Evolutionary conservation across 768 basidiomycete species (phyloP).

Genomic region (Gloeopeniophorella convolvens): DNA sequence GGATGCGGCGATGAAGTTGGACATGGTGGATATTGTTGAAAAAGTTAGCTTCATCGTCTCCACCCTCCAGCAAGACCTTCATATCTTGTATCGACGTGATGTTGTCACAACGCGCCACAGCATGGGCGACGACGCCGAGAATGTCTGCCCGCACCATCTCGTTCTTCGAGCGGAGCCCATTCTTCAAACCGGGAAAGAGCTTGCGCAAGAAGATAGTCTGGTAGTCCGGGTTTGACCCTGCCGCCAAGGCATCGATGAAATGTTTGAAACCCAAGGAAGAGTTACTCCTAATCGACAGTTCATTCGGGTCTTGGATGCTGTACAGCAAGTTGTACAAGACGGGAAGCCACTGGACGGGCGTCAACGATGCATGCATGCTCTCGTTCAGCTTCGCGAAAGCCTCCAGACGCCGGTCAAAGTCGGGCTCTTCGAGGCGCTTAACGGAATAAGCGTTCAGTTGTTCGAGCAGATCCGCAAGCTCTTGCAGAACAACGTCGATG

Average conservation of each 20-base stretch:
- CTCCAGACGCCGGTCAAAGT: conserved; percentile 77
- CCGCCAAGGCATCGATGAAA: conserved; percentile 61
- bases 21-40: conserved; percentile 95
- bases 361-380: conserved; percentile 41
- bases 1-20: conserved; percentile 81
- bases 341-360: conserved; percentile 62
- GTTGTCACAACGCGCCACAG: conserved; percentile 56
- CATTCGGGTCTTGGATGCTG: conserved; percentile 85
- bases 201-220: conserved; percentile 54
- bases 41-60: conserved; percentile 93
- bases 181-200: conserved; percentile 74
- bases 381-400: conserved; percentile 80
- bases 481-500: conserved; percentile 40
- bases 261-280: conserved; percentile 70
- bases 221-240: conserved; percentile 36
- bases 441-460: conserved; percentile 81
- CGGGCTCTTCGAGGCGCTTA: conserved; percentile 82
- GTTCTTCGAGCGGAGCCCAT: conserved; percentile 67
- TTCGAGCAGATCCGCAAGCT: conserved; percentile 49
- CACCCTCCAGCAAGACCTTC: conserved; percentile 70
- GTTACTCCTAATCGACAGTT: conserved; percentile 79
- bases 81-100: conserved; percentile 69
- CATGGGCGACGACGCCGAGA: conserved; percentile 69
- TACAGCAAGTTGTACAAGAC: conserved; percentile 76
- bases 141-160: conserved; percentile 87